Evolutionary conservation across 106 monocot genomes (phyloP).

Genomic region (Platanthera guangdongensis): DNA sequence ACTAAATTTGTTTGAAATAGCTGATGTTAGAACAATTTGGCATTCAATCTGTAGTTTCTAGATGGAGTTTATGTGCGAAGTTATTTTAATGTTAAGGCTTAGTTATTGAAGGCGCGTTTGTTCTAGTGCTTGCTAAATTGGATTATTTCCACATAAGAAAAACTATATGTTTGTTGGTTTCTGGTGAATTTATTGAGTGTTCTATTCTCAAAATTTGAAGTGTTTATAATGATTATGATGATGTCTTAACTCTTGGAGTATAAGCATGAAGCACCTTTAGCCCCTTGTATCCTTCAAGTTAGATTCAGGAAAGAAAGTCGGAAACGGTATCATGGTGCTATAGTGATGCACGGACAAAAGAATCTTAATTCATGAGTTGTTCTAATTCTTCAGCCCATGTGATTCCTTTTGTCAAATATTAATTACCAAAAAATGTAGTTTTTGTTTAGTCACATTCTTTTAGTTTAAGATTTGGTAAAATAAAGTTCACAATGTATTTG

Average conservation of each 20-base stretch:
- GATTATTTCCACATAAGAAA: background rate
- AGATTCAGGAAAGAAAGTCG: conserved; percentile 3
- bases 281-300: conserved; percentile 3
- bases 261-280: background rate
- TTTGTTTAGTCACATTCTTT: no score
- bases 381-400: background rate
- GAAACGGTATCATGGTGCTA: background rate
- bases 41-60: background rate
- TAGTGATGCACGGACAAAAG: background rate
- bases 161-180: background rate
- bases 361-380: background rate
- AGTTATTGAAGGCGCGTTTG: no score
- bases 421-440: background rate
- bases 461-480: no score
- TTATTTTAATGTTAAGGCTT: no score
- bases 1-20: background rate
- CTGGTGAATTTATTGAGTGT: background rate
- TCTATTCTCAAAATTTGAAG: background rate
- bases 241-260: background rate
- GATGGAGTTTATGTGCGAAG: background rate
- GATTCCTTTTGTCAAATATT: conserved; percentile 2
- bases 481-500: no score
- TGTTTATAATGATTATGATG: background rate
- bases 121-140: background rate
- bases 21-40: background rate